Conservation (phyloP, 2,329 filamentous ascomycete genomes). For the Aspergillus ochraceoroseus region DNA sequence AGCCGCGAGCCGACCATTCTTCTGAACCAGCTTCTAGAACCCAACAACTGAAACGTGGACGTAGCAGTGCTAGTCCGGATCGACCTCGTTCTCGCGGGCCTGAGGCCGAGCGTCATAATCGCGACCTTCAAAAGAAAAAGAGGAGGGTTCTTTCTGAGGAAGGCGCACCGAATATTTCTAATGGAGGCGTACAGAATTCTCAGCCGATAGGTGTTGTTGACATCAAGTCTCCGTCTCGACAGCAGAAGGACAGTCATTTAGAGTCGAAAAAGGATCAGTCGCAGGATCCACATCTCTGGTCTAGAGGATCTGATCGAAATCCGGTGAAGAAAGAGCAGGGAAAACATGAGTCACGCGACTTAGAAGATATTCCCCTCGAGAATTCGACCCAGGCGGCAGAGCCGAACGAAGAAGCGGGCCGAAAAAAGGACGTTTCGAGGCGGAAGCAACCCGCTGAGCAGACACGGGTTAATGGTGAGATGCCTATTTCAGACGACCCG, state of each 20-base stretch:
- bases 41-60: slow-evolving; percentile 38
- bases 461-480: not conserved
- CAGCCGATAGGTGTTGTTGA: slow-evolving; percentile 18
- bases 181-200: slow-evolving; percentile 31
- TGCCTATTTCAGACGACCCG: not conserved
- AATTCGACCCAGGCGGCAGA: slow-evolving; percentile 26
- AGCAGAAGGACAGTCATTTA: slow-evolving; percentile 16
- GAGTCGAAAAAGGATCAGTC: slow-evolving; percentile 21
- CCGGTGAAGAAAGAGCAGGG: slow-evolving; percentile 31
- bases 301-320: slow-evolving; percentile 21
- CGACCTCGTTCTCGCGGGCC: slow-evolving; percentile 34
- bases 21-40: slow-evolving; percentile 22
- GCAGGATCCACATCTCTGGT: slow-evolving; percentile 15
- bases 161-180: slow-evolving; percentile 28
- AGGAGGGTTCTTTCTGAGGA: slow-evolving; percentile 42
- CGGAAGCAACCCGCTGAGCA: not conserved
- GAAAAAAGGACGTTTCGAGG: slow-evolving; percentile 16
- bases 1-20: slow-evolving; percentile 29
- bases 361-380: slow-evolving; percentile 33
- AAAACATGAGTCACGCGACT: slow-evolving; percentile 25
- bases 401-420: slow-evolving; percentile 25
- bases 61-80: slow-evolving; percentile 42
- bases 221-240: slow-evolving; percentile 21
- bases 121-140: slow-evolving; percentile 42
- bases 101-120: slow-evolving; percentile 31